Base-by-base conservation (phyloP, 164 flowering plant species). In the Vitis rotundifolia region DNA sequence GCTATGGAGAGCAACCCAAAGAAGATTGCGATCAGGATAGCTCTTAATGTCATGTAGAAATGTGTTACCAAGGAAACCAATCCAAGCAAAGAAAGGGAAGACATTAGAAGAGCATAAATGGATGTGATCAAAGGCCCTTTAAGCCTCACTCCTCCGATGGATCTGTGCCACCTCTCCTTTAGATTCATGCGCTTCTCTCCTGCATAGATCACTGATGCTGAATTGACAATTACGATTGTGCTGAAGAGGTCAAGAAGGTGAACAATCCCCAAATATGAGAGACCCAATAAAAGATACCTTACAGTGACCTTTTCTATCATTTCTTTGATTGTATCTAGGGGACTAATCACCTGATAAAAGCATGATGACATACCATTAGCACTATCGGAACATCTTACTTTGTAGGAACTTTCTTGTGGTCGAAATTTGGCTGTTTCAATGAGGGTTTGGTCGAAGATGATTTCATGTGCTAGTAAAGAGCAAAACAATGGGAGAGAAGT, bases 401-500 rank as follows among this genome's bases (percentile, higher is more conserved):
- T 37, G 44, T 3, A 0, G 44, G 0, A 37, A 37, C 3, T 5
- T 18, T 37, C 44, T 18, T 55, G 58, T 12, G 58, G 15, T 16
- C 12, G 22, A 64, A 18, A 13, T 15, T 61, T 15, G 56, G 50
- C 48, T 12, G 67, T 18, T 66, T 61, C 47, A 49, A 49, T 60
- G 16, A 70, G 15, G 56, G 74, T 60, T 61, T 55, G 31, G 15
- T 60, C 71, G 50, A 75, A 29, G 58, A 70, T 28, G 12, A 55
- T 2, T 67, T 75, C 78, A 61, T 70, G 62, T 31, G 62, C 28
- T 16, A 75, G 18, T 67, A 75, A 61, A 57, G 56, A 11, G 49
- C 29, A 55, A 18, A 70, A 54, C 31, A 70, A n/a, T 48, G 78
- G 78, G 59, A 75, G 58, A n/a, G 77, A 59, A 29, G 71, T 44